Base-by-base conservation (phyloP, 2,329 filamentous ascomycete genomes). In the Drechmeria coniospora region DNA sequence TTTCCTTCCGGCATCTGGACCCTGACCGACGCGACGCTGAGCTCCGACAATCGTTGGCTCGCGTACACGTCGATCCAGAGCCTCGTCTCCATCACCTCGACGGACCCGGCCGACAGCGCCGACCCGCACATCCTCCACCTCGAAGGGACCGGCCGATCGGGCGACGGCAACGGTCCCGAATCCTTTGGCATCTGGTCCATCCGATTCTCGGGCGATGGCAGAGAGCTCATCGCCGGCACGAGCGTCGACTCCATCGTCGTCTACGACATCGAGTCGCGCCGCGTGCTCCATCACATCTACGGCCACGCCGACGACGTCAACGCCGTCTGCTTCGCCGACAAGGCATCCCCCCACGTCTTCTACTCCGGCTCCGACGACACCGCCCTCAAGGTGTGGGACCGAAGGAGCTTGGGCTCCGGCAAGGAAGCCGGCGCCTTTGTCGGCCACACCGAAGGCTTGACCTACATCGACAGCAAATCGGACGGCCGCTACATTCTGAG, bases 311-410 rank as follows among this genome's bases (percentile, higher is more conserved):
- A 92, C 40, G 84, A 98, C 48, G 87, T 95, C 30, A 98, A 95
- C 42, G 90, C 90, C 4, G 90, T 98, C 1, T 94, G 86, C 51
- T 95, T 92, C 44, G 90, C 84, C 1, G 86, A 95, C 52, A 75
- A 74, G 34, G 68, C 70, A 17, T 92, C 82, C 0, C 87, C 90
- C 1, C 86, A 98, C 47, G 87, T 95, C 34, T 63, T 98, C 3
- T 95, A 94, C 54, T 94, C 86, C 1, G 90, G 90, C 13, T 93
- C 84, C 0, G 90, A 98, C 46, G 90, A 98, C 46, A 77, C 80
- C 2, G 92, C 83, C 1, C 69, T 95, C 43, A 92, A 93, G 46
- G 83, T 98, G 2, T 98, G 90, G 90, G 90, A 98, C 46, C 71
- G 87, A 26, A 70, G 90, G 57, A 87, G 79, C 52, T 87, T 95